Evolutionary conservation across 768 basidiomycete genomes (phyloP), one percentile per base, ranked within the genome.

Genomic region (Hericium rajendrae): DNA sequence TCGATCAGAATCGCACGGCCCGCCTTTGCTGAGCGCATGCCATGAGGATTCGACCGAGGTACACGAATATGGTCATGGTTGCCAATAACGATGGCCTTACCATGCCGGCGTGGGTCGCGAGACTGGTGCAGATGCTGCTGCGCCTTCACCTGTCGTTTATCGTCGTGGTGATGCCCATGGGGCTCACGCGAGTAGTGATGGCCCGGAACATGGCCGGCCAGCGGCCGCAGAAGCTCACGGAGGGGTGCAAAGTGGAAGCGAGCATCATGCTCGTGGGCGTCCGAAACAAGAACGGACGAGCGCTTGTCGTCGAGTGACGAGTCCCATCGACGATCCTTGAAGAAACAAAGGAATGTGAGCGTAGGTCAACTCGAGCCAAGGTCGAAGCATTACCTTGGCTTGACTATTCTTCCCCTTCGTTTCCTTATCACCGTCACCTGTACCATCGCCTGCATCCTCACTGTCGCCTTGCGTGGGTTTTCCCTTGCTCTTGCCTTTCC

Each of bases 11-110:
- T 63, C 32, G 51, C 58, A 26, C 54, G 58, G 22, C 38, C 26
- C 41, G 28, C 28, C 32, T 32, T 32, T 32, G 32, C 32, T 6
- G 32, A 32, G 4, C 9, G 4, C 32, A 32, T 32, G 6, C 32
- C 9, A 6, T 6, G 32, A 32, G 32, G 32, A 32, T 10, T 32
- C 32, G 32, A 32, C 32, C 32, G 32, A 4, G 32, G 32, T 10
- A 32, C 32, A 38, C 38, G 53, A 37, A 51, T 41, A 40, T 61
- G 65, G 40, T 71, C 67, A 49, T 67, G 16, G 52, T 69, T 57
- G 55, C 70, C 69, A 10, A 58, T 58, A 38, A 69, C 62, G 16
- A 65, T 43, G 26, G 64, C 61, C 13, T 59, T 60, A 28, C 59
- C 41, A 15, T 63, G 59, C 22, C 48, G 59, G 61, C 57, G 61